Evolutionary conservation across 2,329 filamentous ascomycete species (phyloP).

Genomic region (Fusarium euwallaceae): DNA sequence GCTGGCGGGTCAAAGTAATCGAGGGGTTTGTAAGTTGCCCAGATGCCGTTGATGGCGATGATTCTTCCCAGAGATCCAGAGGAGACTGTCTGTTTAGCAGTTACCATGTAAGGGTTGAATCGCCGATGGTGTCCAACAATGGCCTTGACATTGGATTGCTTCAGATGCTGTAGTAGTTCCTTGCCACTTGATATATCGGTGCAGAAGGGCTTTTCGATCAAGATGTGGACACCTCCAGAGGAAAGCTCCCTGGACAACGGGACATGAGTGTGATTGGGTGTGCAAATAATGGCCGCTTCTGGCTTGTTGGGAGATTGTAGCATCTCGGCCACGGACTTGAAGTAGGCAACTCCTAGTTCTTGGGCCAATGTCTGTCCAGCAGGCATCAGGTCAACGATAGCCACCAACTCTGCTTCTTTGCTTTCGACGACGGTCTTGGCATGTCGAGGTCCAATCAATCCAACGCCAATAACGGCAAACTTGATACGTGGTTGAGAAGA

Average conservation of each 20-base stretch:
- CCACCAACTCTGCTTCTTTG: constrained; percentile 40
- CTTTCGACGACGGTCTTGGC: constrained; percentile 46
- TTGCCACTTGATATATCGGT: constrained; percentile 54
- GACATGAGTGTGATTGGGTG: constrained; percentile 71
- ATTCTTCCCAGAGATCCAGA: constrained; percentile 58
- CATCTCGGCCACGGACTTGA: constrained; percentile 56
- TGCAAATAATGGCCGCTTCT: constrained; percentile 69
- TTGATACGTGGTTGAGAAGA: constrained; percentile 18
- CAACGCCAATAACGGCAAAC: constrained; percentile 48
- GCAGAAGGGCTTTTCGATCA: constrained; percentile 70
- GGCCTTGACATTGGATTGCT: constrained; percentile 54
- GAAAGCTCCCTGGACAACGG: constrained; percentile 63
- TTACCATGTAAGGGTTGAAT: constrained; percentile 68
- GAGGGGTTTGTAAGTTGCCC: constrained; percentile 64
- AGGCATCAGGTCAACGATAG: constrained; percentile 49
- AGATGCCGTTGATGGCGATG: constrained; percentile 68
- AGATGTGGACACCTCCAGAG: constrained; percentile 61
- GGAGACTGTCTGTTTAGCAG: constrained; percentile 60
- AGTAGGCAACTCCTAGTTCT: constrained; percentile 41
- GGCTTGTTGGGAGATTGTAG: constrained; percentile 57
- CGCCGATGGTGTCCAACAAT: constrained; percentile 70
- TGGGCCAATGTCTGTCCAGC: constrained; percentile 36
- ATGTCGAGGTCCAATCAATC: constrained; percentile 50
- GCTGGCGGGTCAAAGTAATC: constrained; percentile 63
- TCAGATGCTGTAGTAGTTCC: constrained; percentile 47